These are phyloP conservation scores for Rhynchosporium agropyri DNA, from an alignment of 2,329 filamentous ascomycete genomes.

Conservation along the genomic window DNA sequence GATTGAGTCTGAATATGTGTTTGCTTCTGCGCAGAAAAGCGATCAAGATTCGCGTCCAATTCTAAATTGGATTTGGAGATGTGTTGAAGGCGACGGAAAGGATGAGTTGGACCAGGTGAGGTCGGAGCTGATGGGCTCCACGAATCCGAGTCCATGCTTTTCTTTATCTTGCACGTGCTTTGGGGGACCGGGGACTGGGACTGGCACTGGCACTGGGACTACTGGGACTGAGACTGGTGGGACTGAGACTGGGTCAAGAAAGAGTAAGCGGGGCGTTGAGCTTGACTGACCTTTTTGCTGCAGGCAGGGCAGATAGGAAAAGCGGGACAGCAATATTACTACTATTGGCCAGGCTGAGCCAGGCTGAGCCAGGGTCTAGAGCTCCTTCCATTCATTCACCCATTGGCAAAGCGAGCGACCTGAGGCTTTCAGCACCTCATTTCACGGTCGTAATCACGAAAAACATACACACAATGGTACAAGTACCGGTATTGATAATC, in stretches of 20 bases:
- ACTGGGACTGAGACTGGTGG: neutral
- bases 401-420: too few species aligned
- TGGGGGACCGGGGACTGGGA: neutral
- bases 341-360: too few species aligned
- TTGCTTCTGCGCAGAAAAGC: slow-evolving; percentile 26
- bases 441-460: too few species aligned
- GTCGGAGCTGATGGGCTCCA: slow-evolving; percentile 16
- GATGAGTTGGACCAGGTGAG: slow-evolving; percentile 7
- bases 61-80: slow-evolving; percentile 23
- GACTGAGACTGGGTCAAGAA: slow-evolving; percentile 4
- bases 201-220: neutral
- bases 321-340: too few species aligned
- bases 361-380: too few species aligned
- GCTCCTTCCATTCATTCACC: too few species aligned
- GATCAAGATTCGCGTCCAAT: slow-evolving; percentile 26
- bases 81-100: slow-evolving; percentile 19
- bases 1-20: slow-evolving; percentile 34
- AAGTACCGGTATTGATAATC: too few species aligned
- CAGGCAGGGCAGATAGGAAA: too few species aligned
- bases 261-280: too few species aligned
- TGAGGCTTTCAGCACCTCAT: too few species aligned
- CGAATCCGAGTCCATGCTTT: slow-evolving; percentile 7
- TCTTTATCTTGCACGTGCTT: neutral
- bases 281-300: too few species aligned
- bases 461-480: too few species aligned